These are phyloP conservation scores for Funneliformis caledonium DNA, from an alignment of 371 early-diverging fungal genomes.

Conservation along the genomic window DNA sequence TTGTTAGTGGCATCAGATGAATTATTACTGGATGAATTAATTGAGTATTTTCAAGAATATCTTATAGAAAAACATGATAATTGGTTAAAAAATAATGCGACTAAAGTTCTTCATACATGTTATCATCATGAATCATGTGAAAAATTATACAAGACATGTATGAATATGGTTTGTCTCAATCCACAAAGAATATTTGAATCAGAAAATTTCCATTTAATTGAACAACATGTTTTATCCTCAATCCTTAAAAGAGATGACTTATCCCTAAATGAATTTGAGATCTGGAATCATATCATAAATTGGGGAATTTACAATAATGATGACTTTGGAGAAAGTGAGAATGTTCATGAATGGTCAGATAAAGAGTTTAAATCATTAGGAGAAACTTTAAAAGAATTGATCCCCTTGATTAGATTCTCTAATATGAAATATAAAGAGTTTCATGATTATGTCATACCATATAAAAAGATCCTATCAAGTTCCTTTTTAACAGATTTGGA, in stretches of 20 bases:
- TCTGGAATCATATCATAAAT: slow-evolving; percentile 36
- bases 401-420: slow-evolving; percentile 23
- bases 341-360: background rate
- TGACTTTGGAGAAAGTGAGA: no score
- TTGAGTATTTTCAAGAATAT: no score
- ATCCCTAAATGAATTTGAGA: slow-evolving; percentile 12
- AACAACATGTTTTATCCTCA: slow-evolving; percentile 8
- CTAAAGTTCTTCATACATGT: no score
- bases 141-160: no score
- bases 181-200: slow-evolving; percentile 24
- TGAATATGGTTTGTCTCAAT: background rate
- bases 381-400: slow-evolving; percentile 8
- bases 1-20: no score
- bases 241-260: slow-evolving; percentile 29
- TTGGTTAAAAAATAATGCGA: no score
- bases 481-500: background rate
- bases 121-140: no score
- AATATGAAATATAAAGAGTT: slow-evolving; percentile 24
- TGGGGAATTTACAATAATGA: slow-evolving; percentile 17
- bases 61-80: no score
- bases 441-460: slow-evolving; percentile 18
- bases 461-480: slow-evolving; percentile 14
- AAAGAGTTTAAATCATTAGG: slow-evolving; percentile 25
- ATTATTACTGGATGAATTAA: no score
- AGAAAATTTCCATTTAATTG: background rate